A percentile compares a stretch with the other conserved stretches of the same genome.
These are phyloP conservation scores for Curvularia spicifera DNA, from an alignment of 2,329 filamentous ascomycete species.

Conservation along the genomic window DNA sequence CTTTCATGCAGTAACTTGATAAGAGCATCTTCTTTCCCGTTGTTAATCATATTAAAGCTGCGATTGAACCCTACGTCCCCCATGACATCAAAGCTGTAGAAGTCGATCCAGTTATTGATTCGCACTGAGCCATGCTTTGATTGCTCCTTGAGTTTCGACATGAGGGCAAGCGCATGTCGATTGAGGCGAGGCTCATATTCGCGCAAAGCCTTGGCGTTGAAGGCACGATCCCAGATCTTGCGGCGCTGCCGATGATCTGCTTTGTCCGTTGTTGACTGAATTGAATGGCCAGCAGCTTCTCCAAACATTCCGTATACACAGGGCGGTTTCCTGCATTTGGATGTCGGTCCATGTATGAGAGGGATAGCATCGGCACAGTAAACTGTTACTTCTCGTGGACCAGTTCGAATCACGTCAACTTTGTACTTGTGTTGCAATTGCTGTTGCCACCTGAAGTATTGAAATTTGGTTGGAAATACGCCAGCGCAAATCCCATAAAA, in stretches of 20 bases:
- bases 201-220: conserved; percentile 44
- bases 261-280: conserved; percentile 40
- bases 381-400: conserved; percentile 45
- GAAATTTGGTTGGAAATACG: conserved; percentile 26
- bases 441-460: conserved; percentile 36
- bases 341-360: conserved; percentile 38
- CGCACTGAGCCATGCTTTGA: conserved; percentile 26
- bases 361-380: conserved; percentile 37
- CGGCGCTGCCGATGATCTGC: conserved; percentile 39
- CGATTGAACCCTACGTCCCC: conserved; percentile 54
- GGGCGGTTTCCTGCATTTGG: conserved; percentile 37
- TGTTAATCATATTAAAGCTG: conserved; percentile 49
- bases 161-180: conserved; percentile 34
- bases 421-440: conserved; percentile 38
- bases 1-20: conserved; percentile 39
- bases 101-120: conserved; percentile 47
- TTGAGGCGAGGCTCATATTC: conserved; percentile 47
- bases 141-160: conserved; percentile 34
- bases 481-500: conserved; percentile 44
- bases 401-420: conserved; percentile 43
- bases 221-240: conserved; percentile 44
- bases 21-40: conserved; percentile 35
- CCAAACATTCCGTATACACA: conserved; percentile 33
- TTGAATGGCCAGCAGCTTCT: conserved; percentile 29
- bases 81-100: conserved; percentile 59